Conservation (phyloP, 495 filamentous ascomycete genomes). For the Friedmanniomyces endolithicus region DNA sequence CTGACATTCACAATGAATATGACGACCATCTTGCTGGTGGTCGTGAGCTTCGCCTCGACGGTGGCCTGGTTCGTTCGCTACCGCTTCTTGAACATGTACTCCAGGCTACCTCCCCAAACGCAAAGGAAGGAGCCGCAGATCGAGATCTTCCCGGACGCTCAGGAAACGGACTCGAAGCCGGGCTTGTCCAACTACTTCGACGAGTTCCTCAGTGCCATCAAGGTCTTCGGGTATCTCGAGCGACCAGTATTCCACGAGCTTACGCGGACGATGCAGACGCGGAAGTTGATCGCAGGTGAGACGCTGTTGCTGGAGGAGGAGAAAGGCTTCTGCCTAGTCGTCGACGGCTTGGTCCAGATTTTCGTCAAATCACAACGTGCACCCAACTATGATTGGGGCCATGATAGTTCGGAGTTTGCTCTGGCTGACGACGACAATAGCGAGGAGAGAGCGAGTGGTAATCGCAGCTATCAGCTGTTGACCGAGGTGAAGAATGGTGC, state of each 20-base stretch:
- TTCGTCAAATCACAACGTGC: slow-evolving; percentile 84
- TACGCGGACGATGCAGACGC: slow-evolving; percentile 93
- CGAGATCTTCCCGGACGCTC: slow-evolving; percentile 84
- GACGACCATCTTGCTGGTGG: slow-evolving; percentile 80
- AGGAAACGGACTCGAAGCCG: slow-evolving; percentile 79
- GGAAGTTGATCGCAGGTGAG: slow-evolving; percentile 90
- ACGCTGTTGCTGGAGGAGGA: slow-evolving; percentile 91
- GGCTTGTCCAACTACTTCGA: slow-evolving; percentile 91
- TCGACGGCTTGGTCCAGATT: slow-evolving; percentile 93
- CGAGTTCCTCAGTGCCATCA: slow-evolving; percentile 97
- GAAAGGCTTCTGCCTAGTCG: slow-evolving; percentile 93
- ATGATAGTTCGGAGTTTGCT: slow-evolving; percentile 22
- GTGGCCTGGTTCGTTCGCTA: slow-evolving; percentile 90
- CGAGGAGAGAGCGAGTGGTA: slow-evolving; percentile 43
- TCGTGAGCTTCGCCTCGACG: slow-evolving; percentile 61
- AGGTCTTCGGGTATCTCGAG: slow-evolving; percentile 95
- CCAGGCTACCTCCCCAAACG: slow-evolving; percentile 80
- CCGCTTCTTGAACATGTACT: slow-evolving; percentile 89
- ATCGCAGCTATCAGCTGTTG: slow-evolving; percentile 77
- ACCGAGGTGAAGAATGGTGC: slow-evolving; percentile 98
- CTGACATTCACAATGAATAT: slow-evolving; percentile 97
- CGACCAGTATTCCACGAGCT: slow-evolving; percentile 94
- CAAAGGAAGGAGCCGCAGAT: slow-evolving; percentile 91
- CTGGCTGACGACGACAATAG: slow-evolving; percentile 55
- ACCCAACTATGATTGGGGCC: slow-evolving; percentile 26